Base-by-base conservation (phyloP, 306 rosid genomes). In the Fragaria iinumae region DNA sequence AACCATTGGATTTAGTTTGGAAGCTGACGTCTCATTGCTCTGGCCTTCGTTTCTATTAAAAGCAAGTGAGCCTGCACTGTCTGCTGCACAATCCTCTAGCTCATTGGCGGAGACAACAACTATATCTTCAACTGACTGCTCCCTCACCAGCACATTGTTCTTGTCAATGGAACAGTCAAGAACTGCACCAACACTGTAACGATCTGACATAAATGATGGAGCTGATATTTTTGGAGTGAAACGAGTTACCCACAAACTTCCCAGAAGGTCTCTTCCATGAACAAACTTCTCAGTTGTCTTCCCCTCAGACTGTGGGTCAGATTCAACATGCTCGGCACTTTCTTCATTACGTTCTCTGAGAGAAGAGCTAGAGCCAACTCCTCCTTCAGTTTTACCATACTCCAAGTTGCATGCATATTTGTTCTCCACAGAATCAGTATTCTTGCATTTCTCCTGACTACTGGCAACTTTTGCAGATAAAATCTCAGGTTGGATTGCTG, bases 201-300 rank as follows among this genome's bases (percentile, higher is more conserved):
- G 75, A 81, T 80, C 85, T 71, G 63, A 48, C 38, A 57, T 67
- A 69, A 70, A 43, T 56, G 74, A 57, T 57, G 88, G 77, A 66
- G 88, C 39, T 45, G 81, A 34, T 29, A 73, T 17, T 80, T 88
- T 91, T 16, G 88, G 57, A 57, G 80, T 79, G 76, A 95, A 88
- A 32, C 96, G 90, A 81, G 93, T 87, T 84, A 92, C 86, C 98
- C 96, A 95, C 71, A 82, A 75, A 80, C 90, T 92, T 77, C 76
- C 79, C 39, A 72, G 69, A 74, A 81, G 78, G 69, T 81, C 83
- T 55, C 78, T 86, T 71, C 71, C 70, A 76, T 43, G 71, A 83
- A 45, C 47, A 77, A 49, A 43, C 18, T 80, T 72, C 21, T 74
- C 80, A 25, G 79, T 77, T 48, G 72, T 83, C 84, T 80, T 90